Evolutionary conservation across 768 basidiomycete genomes (phyloP).

Genomic region (Podaxis mareebaensis): DNA sequence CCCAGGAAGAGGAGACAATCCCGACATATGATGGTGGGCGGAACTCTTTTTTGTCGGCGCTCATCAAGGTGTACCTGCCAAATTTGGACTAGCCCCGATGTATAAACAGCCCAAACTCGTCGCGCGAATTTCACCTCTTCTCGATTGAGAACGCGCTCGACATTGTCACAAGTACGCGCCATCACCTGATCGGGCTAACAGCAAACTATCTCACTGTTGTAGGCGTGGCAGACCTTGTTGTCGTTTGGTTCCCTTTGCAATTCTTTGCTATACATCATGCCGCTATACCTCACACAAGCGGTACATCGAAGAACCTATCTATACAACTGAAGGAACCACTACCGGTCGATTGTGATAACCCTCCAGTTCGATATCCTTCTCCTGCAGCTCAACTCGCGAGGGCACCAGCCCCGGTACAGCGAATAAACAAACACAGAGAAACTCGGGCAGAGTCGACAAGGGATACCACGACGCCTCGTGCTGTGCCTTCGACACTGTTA

Average conservation of each 20-base stretch:
- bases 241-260: no score
- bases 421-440: constrained; percentile 36
- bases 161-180: no score
- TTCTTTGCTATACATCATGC: no score
- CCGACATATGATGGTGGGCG: constrained; percentile 6
- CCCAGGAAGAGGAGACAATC: neutral
- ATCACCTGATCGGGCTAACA: no score
- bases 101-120: no score
- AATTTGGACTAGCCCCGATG: neutral
- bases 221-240: no score
- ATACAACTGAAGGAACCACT: neutral
- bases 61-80: neutral
- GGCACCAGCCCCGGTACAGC: constrained; percentile 36
- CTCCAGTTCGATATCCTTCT: constrained; percentile 8
- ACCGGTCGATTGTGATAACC: neutral
- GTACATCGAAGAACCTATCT: neutral
- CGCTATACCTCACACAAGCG: no score
- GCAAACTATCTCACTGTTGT: no score
- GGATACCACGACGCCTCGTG: constrained; percentile 45
- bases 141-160: no score
- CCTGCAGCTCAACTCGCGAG: constrained; percentile 25
- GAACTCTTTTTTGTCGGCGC: neutral
- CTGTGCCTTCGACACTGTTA: constrained; percentile 30
- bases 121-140: no score
- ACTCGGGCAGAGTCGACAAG: constrained; percentile 38